Evolutionary conservation across 352 stramenopile species (phyloP).

Genomic region (Phytophthora ramorum): DNA sequence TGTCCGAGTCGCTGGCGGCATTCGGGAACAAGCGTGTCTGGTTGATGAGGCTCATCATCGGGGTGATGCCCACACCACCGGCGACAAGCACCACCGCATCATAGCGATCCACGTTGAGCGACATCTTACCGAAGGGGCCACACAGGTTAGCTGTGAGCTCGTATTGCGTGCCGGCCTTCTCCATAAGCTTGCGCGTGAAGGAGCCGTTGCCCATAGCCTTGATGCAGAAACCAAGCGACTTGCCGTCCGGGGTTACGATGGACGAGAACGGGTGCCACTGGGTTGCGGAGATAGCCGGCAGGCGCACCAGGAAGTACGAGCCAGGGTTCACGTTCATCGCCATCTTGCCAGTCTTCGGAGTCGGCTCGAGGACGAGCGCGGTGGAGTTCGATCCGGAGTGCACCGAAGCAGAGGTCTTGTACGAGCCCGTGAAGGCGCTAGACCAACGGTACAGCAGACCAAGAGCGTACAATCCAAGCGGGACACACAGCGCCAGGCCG

Average conservation of each 20-base stretch:
- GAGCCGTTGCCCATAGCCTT: constrained; percentile 60
- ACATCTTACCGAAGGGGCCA: constrained; percentile 73
- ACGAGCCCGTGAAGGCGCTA: constrained; percentile 50
- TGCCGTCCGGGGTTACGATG: constrained; percentile 70
- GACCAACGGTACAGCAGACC: constrained; percentile 63
- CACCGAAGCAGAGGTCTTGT: constrained; percentile 54
- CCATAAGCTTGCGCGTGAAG: constrained; percentile 60
- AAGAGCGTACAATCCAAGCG: constrained; percentile 67
- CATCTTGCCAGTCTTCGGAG: constrained; percentile 62
- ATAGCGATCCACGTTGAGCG: constrained; percentile 69
- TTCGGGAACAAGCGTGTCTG: constrained; percentile 55
- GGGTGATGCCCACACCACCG: constrained; percentile 81
- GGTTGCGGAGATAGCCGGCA: constrained; percentile 65
- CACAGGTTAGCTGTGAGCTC: constrained; percentile 61
- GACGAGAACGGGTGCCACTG: constrained; percentile 88
- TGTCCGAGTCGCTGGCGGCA: constrained; percentile 14
- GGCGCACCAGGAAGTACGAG: constrained; percentile 81
- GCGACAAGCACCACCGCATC: constrained; percentile 72
- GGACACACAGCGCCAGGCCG: constrained; percentile 59
- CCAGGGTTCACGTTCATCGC: constrained; percentile 62
- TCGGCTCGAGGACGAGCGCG: constrained; percentile 64
- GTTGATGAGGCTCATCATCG: constrained; percentile 80
- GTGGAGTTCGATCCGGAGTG: constrained; percentile 49
- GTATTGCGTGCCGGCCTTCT: constrained; percentile 52
- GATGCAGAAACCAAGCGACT: constrained; percentile 84